Evolutionary conservation across 192 early-diverging fungal species (phyloP).

Genomic region (Coemansia sp.): DNA sequence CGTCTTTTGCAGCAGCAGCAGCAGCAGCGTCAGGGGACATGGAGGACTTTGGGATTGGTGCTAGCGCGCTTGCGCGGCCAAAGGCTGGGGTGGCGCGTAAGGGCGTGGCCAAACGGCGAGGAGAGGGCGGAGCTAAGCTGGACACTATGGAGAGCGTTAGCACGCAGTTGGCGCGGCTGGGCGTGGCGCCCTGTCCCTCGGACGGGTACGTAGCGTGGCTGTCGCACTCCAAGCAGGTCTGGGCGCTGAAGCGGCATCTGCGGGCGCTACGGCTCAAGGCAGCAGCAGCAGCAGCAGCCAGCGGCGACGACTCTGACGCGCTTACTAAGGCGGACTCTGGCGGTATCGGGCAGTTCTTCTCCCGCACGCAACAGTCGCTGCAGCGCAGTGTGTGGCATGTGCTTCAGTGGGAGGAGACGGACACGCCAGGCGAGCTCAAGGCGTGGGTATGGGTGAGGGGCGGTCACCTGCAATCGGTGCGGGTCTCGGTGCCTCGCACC

Average conservation of each 20-base stretch:
- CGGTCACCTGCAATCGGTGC: constrained; percentile 65
- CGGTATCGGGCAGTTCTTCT: constrained; percentile 59
- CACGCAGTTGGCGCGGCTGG: constrained; percentile 38
- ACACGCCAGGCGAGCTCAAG: constrained; percentile 80
- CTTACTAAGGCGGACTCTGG: no score
- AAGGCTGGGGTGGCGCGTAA: constrained; percentile 21
- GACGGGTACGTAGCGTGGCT: constrained; percentile 75
- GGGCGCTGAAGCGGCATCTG: constrained; percentile 60
- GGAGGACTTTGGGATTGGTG: constrained; percentile 57
- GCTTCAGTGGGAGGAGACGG: constrained; percentile 79
- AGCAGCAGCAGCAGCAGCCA: constrained; percentile 28
- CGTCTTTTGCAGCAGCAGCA: no score
- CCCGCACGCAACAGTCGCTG: constrained; percentile 63
- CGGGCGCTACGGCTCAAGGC: constrained; percentile 53
- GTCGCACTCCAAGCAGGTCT: constrained; percentile 70
- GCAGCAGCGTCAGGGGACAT: constrained; percentile 44
- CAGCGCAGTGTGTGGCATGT: constrained; percentile 75
- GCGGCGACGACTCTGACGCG: constrained; percentile 21
- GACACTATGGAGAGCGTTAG: constrained; percentile 46
- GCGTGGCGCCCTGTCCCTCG: constrained; percentile 61
- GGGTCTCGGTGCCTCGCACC: constrained; percentile 72
- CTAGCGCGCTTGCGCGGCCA: constrained; percentile 5
- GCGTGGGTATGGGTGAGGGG: constrained; percentile 81
- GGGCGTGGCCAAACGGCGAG: constrained; percentile 2
- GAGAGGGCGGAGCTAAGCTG: no score